Evolutionary conservation across 2,329 filamentous ascomycete genomes (phyloP).

Genomic region (Apiospora arundinis): DNA sequence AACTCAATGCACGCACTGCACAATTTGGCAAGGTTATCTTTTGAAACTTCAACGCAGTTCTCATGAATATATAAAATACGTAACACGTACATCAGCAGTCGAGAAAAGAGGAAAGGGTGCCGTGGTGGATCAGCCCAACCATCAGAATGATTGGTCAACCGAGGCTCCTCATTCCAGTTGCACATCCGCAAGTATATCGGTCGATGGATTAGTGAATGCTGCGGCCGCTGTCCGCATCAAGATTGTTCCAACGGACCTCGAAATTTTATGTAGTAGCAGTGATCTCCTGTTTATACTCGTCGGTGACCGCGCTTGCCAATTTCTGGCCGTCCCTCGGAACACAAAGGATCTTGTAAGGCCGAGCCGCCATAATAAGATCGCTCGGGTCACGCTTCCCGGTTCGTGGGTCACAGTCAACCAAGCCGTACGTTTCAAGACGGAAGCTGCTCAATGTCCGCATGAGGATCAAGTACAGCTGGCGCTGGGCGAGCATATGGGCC

Average conservation of each 20-base stretch:
- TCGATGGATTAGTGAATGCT: background rate
- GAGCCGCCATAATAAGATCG: conserved; percentile 37
- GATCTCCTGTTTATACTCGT: background rate
- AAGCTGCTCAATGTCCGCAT: conserved; percentile 38
- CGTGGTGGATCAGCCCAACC: background rate
- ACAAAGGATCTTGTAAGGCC: conserved; percentile 34
- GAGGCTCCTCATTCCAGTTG: background rate
- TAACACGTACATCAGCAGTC: background rate
- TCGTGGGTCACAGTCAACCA: conserved; percentile 35
- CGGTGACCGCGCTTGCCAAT: conserved; percentile 10
- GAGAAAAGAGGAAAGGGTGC: background rate
- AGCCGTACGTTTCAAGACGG: conserved; percentile 30
- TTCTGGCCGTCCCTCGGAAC: conserved; percentile 34
- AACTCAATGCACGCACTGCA: background rate
- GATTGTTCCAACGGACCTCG: too few relatives aligned
- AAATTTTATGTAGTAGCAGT: background rate
- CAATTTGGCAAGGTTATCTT: too few relatives aligned
- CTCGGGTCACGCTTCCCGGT: conserved; percentile 37
- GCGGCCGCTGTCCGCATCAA: background rate
- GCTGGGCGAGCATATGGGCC: conserved; percentile 36
- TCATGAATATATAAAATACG: background rate
- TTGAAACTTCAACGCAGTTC: too few relatives aligned
- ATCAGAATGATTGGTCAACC: too few relatives aligned
- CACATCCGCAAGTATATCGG: too few relatives aligned
- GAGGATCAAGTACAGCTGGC: conserved; percentile 39